Evolutionary conservation across 1,284 basidiomycete species (phyloP), one percentile per base, ranked within the genome.

Genomic region (Leccinum ponderosum): DNA sequence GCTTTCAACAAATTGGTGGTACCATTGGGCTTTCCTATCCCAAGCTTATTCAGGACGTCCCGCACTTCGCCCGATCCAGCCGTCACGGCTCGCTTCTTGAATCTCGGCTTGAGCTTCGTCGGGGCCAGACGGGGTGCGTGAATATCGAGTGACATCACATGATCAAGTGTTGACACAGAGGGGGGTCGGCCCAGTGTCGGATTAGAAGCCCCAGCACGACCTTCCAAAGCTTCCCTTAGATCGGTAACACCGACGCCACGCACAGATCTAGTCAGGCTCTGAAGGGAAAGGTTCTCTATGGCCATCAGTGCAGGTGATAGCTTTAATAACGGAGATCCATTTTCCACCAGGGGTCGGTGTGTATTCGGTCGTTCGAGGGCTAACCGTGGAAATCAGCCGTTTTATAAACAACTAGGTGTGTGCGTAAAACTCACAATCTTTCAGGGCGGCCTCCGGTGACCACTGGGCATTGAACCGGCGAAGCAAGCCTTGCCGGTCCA

Each of bases 241-340:
- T 95, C 93, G 1, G 85, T 87, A 12, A 96, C 93, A 29, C 94
- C 94, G 8, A 95, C 87, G 2, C 87, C 87, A 64, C 87, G 82
- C 7, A 85, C 83, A 4, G 90, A 90, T 55, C 90, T 84, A 37
- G 87, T 83, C 58, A 95, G 78, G 66, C 90, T 93, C 69, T 91
- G 89, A 56, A 93, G 79, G 4, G 93, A 95, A 25, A 91, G 79
- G 73, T 95, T 95, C 64, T 94, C 91, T 62, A 93, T 91, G 63
- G 91, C 89, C 92, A 94, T 95, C 61, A 95, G 78, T 14, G 89
- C 87, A 47, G 90, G 91, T 3, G 91, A 89, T 37, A 94, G 85
- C 71, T 88, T 91, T 62, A 92, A 81, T 55, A 93, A 80, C 4
- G 90, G 86, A 1, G 89, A 86, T 52, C 87, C 77, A 27, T 85